Percentiles rank a stretch among this genome's conserved stretches.
phyloP scores from a whole-genome alignment of 257 asterid genomes.

The Solanum stenotomum region DNA sequence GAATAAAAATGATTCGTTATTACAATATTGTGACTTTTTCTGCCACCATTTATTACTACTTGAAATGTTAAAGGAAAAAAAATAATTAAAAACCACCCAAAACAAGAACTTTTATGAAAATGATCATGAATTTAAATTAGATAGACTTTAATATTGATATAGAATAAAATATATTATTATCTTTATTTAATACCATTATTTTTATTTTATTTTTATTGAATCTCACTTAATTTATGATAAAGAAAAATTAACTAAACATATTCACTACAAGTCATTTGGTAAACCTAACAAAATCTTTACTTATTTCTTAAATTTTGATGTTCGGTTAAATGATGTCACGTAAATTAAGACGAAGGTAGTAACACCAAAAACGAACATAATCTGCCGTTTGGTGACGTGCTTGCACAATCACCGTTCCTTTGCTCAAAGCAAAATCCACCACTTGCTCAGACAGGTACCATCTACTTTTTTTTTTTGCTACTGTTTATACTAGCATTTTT shows the following conservation, averaged over 20 bases:
- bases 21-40: neutral
- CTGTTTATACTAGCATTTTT: neutral
- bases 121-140: too few species aligned
- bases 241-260: too few species aligned
- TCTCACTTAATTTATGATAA: neutral
- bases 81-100: too few species aligned
- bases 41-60: too few species aligned
- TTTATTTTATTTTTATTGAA: neutral
- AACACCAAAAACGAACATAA: neutral
- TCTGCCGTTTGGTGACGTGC: neutral
- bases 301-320: too few species aligned
- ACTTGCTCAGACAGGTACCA: neutral
- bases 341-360: rapidly evolving
- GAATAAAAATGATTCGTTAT: neutral
- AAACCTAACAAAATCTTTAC: too few species aligned
- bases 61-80: too few species aligned
- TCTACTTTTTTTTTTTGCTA: neutral
- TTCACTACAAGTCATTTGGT: too few species aligned
- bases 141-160: too few species aligned
- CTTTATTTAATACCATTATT: too few species aligned
- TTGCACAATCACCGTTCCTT: neutral
- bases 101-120: too few species aligned
- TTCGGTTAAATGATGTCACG: rapidly evolving
- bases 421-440: neutral
- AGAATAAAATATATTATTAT: too few species aligned